Evolutionary conservation across 1,284 basidiomycete genomes (phyloP).

Genomic region (Sparassis latifolia): DNA sequence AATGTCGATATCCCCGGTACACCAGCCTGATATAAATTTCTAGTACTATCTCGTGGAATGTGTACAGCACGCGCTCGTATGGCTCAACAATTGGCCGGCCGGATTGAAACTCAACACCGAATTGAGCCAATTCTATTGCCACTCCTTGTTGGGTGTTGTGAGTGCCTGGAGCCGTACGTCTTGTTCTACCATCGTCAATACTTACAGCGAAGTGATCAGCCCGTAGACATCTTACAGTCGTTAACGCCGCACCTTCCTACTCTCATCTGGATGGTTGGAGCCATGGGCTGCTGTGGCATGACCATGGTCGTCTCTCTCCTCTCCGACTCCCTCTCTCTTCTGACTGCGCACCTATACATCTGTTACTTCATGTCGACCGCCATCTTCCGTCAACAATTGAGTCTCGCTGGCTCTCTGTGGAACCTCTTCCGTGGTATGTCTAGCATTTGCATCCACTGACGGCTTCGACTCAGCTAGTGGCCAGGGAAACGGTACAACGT

Average conservation of each 20-base stretch:
- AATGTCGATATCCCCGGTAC: too few relatives aligned
- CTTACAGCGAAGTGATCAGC: too few relatives aligned
- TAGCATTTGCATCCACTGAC: not conserved
- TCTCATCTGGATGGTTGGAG: conserved; percentile 45
- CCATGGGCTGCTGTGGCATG: conserved; percentile 57
- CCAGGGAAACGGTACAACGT: conserved; percentile 84
- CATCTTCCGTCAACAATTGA: conserved; percentile 62
- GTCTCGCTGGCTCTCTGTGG: conserved; percentile 69
- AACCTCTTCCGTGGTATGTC: conserved; percentile 87
- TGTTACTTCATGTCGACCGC: conserved; percentile 64
- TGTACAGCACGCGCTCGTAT: conserved; percentile 55
- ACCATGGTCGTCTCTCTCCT: conserved; percentile 65
- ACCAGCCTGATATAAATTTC: too few relatives aligned
- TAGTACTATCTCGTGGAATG: conserved; percentile 42
- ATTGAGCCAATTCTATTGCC: conserved; percentile 77
- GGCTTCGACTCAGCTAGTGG: not conserved
- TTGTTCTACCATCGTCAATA: not conserved
- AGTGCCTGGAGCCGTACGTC: conserved; percentile 65
- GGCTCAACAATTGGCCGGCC: conserved; percentile 94
- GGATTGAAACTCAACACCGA: conserved; percentile 96
- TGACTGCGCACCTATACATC: conserved; percentile 71
- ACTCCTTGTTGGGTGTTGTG: conserved; percentile 59
- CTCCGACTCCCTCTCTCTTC: conserved; percentile 59
- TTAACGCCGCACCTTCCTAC: conserved; percentile 38
- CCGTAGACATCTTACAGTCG: not conserved